These are phyloP conservation scores for Vinca minor DNA, from an alignment of 257 asterid species.

Conservation along the genomic window DNA sequence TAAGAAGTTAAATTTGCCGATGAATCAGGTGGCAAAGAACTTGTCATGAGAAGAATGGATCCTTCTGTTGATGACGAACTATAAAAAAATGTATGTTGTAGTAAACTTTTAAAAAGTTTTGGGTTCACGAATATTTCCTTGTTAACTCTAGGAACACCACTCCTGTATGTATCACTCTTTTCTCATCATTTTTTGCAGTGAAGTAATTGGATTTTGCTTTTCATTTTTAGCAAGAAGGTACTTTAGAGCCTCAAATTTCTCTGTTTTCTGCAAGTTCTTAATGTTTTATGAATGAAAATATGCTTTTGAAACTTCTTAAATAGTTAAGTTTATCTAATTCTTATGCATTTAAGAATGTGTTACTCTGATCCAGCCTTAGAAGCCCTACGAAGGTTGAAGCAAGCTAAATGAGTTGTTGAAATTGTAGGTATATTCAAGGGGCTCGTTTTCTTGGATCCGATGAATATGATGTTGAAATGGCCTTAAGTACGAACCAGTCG, in stretches of 20 bases:
- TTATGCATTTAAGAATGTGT: not conserved
- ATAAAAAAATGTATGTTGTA: too few species aligned
- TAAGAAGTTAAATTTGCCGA: not conserved
- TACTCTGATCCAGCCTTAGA: not conserved
- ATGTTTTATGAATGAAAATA: not conserved
- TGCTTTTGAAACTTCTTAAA: not conserved
- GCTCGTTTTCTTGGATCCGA: conserved; percentile 51
- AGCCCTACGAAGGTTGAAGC: not conserved
- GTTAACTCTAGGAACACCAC: conserved; percentile 90
- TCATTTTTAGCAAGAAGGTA: conserved; percentile 63
- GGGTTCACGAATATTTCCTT: conserved; percentile 57
- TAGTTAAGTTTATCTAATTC: not conserved
- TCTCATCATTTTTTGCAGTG: not conserved
- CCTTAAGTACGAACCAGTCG: conserved; percentile 22
- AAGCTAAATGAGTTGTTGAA: conserved; percentile 15
- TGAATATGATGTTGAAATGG: conserved; percentile 21
- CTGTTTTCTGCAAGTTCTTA: not conserved
- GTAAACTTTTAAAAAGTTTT: conserved; percentile 77
- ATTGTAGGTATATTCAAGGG: conserved; percentile 70
- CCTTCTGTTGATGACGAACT: too few species aligned
- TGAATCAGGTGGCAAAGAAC: not conserved
- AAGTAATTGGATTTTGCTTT: conserved; percentile 3
- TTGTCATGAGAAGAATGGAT: too few species aligned
- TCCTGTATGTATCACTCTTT: conserved; percentile 45
- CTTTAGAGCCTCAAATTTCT: not conserved